Conservation (phyloP, 441 rosid genomes). For the Arabidopsis lyrata region DNA sequence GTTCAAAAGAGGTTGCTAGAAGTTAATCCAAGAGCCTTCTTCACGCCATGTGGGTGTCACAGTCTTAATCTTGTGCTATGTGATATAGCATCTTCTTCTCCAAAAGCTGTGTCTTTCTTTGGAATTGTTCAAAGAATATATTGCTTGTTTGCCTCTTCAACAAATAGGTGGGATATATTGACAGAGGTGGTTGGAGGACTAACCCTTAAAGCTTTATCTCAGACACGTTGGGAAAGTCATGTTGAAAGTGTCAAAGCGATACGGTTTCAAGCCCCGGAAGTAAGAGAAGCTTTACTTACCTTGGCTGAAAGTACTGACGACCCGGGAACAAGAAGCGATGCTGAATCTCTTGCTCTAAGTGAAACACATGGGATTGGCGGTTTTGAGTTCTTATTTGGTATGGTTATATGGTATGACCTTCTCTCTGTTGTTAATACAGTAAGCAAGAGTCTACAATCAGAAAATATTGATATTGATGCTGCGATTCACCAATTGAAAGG, state of each 20-base stretch:
- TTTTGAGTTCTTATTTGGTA: conserved; percentile 7
- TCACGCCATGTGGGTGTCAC: conserved; percentile 10
- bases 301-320: neutral
- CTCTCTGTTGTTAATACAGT: neutral
- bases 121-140: neutral
- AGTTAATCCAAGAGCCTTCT: conserved; percentile 3
- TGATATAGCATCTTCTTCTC: conserved; percentile 3
- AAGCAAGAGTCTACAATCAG: neutral
- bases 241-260: conserved; percentile 7
- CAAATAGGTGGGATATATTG: conserved; percentile 8
- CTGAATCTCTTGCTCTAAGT: neutral
- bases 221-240: conserved; percentile 5
- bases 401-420: conserved; percentile 11
- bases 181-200: neutral
- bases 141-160: neutral
- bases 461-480: conserved; percentile 1
- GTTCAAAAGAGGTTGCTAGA: neutral
- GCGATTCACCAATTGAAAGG: neutral
- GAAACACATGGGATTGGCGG: neutral
- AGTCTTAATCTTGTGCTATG: conserved; percentile 5
- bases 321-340: neutral
- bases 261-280: neutral
- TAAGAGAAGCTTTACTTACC: neutral
- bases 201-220: conserved; percentile 14
- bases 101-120: neutral